These are phyloP conservation scores for Sclerotinia subarctica DNA, from an alignment of 2,329 filamentous ascomycete genomes.

Conservation along the genomic window DNA sequence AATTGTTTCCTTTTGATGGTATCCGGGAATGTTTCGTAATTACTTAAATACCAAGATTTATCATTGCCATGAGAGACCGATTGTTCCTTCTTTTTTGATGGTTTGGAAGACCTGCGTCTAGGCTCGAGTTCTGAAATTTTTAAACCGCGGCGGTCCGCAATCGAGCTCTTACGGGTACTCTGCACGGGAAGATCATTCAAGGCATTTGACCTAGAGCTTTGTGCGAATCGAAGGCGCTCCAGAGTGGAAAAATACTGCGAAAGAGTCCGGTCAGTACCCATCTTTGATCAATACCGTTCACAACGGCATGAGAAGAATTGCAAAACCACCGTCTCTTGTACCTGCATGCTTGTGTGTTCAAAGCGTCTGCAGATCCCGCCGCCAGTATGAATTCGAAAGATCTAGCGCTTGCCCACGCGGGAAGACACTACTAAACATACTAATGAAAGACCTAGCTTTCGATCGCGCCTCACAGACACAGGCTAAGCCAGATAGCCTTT, in stretches of 20 bases:
- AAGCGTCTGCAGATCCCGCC: constrained; percentile 22
- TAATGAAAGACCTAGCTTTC: constrained; percentile 10
- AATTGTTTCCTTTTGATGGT: constrained; percentile 71
- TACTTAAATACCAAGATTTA: constrained; percentile 60
- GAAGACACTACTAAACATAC: constrained; percentile 14
- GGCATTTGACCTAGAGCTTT: constrained; percentile 43
- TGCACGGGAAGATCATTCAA: constrained; percentile 36
- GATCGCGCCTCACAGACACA: neutral
- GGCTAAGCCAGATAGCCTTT: constrained; percentile 17
- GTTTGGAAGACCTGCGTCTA: constrained; percentile 29
- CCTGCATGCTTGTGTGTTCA: constrained; percentile 20
- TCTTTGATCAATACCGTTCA: constrained; percentile 18
- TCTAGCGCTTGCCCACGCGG: neutral
- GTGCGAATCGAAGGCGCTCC: constrained; percentile 65
- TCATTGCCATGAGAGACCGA: constrained; percentile 48
- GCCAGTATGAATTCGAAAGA: constrained; percentile 16
- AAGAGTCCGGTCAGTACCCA: constrained; percentile 17
- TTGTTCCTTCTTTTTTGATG: constrained; percentile 35
- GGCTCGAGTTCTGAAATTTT: constrained; percentile 32
- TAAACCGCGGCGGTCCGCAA: constrained; percentile 35
- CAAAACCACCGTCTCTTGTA: constrained; percentile 14
- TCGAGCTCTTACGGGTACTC: constrained; percentile 28
- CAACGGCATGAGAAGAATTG: constrained; percentile 8
- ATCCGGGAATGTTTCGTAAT: constrained; percentile 55
- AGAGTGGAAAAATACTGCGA: constrained; percentile 69